Conservation (phyloP, 164 flowering plant genomes). For the Houttuynia cordata region DNA sequence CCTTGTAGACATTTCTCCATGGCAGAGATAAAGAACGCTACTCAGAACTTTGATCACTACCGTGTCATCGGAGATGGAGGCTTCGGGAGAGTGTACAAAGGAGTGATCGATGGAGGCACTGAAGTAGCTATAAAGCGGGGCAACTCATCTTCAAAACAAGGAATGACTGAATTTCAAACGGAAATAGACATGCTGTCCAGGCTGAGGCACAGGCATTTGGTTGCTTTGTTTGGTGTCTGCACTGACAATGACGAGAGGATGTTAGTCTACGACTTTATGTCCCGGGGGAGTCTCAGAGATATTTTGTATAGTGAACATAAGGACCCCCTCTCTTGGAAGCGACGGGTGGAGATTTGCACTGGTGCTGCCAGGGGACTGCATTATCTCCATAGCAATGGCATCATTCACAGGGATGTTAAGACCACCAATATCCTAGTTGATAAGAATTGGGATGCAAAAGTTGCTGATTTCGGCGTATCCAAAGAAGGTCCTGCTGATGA, state of each 20-base stretch:
- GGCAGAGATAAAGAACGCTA: neutral
- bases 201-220: constrained; percentile 6
- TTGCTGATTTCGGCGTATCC: neutral
- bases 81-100: constrained; percentile 46
- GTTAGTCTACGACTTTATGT: constrained; percentile 15
- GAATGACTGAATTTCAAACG: constrained; percentile 40
- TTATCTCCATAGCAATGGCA: constrained; percentile 3
- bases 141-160: constrained; percentile 53
- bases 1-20: neutral
- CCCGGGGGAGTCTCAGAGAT: constrained; percentile 11
- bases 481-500: neutral
- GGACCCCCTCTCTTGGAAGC: constrained; percentile 7
- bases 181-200: constrained; percentile 16
- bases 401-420: neutral
- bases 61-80: constrained; percentile 45
- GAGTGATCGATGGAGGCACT: constrained; percentile 26
- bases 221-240: constrained; percentile 3
- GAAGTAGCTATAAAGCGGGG: constrained; percentile 53
- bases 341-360: constrained; percentile 4
- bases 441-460: neutral
- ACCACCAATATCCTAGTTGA: neutral
- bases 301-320: constrained; percentile 6
- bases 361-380: constrained; percentile 1
- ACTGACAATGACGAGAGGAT: constrained; percentile 9
- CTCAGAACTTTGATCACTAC: neutral